phyloP scores from a whole-genome alignment of 2,329 filamentous ascomycete species.

The Raffaelea albimanens region DNA sequence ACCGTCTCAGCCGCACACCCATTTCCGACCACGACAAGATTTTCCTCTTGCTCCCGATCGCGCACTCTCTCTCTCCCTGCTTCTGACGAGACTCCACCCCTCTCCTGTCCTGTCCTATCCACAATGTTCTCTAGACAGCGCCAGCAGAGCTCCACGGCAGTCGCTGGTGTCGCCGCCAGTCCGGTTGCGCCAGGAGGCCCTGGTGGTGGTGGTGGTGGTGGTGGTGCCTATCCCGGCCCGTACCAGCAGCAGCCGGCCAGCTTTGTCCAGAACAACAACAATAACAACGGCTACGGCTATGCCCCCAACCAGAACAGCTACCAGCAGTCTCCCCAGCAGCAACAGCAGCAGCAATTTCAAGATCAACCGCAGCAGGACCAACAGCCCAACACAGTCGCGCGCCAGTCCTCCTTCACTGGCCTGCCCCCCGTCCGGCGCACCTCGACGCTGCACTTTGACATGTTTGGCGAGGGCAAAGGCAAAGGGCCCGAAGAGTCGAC shows the following conservation, averaged over 20 bases:
- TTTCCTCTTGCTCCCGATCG: too few relatives aligned
- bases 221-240: background rate
- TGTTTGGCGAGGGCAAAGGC: conserved; percentile 17
- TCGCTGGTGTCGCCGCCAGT: background rate
- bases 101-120: background rate
- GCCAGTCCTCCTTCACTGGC: conserved; percentile 43
- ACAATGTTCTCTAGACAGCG: conserved; percentile 5
- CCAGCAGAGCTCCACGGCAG: conserved; percentile 4
- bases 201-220: conserved; percentile 1
- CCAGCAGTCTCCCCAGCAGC: conserved; percentile 1
- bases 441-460: conserved; percentile 39
- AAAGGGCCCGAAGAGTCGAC: conserved; percentile 14
- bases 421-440: conserved; percentile 49
- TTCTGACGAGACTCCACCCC: too few relatives aligned
- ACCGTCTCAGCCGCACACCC: too few relatives aligned
- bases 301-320: background rate
- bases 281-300: conserved; percentile 4
- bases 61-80: too few relatives aligned
- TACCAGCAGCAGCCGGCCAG: too few relatives aligned
- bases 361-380: conserved; percentile 1
- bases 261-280: conserved; percentile 7
- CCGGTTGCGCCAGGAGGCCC: background rate
- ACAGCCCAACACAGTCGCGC: conserved; percentile 3
- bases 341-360: background rate
- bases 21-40: too few relatives aligned